These are phyloP conservation scores for Epichloe elymi DNA, from an alignment of 2,329 filamentous ascomycete species.

Conservation along the genomic window DNA sequence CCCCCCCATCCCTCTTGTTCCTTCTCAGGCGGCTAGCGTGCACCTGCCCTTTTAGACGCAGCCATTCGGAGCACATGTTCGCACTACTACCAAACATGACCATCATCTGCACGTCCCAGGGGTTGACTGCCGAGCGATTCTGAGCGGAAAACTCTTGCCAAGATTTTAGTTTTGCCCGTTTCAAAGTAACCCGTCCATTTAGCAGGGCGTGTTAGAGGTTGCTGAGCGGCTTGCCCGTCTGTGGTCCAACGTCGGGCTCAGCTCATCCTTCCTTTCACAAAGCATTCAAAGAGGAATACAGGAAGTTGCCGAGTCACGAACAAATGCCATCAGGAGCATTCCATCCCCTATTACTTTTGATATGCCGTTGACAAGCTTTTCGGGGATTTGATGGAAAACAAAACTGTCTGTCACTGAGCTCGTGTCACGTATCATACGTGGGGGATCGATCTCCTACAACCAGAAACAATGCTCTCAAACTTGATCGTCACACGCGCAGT, in stretches of 20 bases:
- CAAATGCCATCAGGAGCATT: no score
- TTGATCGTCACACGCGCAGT: neutral
- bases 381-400: no score
- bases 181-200: no score
- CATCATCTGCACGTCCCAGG: neutral
- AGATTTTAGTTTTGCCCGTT: no score
- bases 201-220: no score
- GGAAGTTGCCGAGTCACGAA: no score
- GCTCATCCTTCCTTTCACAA: neutral
- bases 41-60: neutral
- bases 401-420: neutral
- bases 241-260: neutral
- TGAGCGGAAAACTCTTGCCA: neutral
- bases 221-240: neutral
- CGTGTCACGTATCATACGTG: neutral
- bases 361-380: no score
- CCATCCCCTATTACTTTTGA: no score
- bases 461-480: neutral
- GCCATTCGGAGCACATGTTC: neutral
- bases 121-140: neutral
- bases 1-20: no score
- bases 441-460: neutral
- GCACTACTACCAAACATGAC: neutral
- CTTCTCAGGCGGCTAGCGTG: neutral
- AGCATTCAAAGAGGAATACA: neutral